Evolutionary conservation across 257 asterid species (phyloP).

Genomic region (Lavandula angustifolia): DNA sequence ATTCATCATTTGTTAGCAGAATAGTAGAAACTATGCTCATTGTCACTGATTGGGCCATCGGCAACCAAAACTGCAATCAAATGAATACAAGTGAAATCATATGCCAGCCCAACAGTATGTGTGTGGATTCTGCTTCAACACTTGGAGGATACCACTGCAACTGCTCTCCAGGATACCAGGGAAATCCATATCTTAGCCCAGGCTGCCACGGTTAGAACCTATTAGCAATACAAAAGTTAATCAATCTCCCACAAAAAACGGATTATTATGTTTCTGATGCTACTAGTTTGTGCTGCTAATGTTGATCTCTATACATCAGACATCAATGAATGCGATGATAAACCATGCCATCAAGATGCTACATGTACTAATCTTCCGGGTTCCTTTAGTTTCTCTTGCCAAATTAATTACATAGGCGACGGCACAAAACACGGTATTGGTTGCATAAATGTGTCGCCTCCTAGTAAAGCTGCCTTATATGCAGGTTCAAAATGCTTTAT

Average conservation of each 20-base stretch:
- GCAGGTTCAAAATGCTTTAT: constrained; percentile 29
- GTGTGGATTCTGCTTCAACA: constrained; percentile 34
- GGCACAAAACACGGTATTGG: constrained; percentile 31
- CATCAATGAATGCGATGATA: constrained; percentile 31
- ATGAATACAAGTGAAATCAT: background rate
- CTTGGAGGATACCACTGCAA: constrained; percentile 43
- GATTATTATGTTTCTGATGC: background rate
- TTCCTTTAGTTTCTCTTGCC: constrained; percentile 33
- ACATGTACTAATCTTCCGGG: constrained; percentile 31
- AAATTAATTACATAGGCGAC: constrained; percentile 24
- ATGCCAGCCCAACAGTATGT: constrained; percentile 33
- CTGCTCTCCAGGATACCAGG: constrained; percentile 40
- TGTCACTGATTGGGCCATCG: constrained; percentile 65
- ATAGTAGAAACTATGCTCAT: constrained; percentile 42
- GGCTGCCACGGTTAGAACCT: constrained; percentile 45
- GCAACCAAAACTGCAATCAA: constrained; percentile 41
- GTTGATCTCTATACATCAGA: constrained; percentile 21
- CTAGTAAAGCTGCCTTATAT: constrained; percentile 14
- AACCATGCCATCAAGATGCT: constrained; percentile 32
- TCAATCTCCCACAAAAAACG: background rate
- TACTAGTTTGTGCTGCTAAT: background rate
- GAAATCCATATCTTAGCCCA: constrained; percentile 43
- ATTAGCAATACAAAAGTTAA: too few species aligned
- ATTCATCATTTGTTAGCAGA: constrained; percentile 31
- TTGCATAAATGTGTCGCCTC: constrained; percentile 29